Percentiles rank a stretch among this genome's conserved stretches.
These are phyloP conservation scores for Scenedesmus sp. DNA, from an alignment of 163 green algal species.

Conservation along the genomic window DNA sequence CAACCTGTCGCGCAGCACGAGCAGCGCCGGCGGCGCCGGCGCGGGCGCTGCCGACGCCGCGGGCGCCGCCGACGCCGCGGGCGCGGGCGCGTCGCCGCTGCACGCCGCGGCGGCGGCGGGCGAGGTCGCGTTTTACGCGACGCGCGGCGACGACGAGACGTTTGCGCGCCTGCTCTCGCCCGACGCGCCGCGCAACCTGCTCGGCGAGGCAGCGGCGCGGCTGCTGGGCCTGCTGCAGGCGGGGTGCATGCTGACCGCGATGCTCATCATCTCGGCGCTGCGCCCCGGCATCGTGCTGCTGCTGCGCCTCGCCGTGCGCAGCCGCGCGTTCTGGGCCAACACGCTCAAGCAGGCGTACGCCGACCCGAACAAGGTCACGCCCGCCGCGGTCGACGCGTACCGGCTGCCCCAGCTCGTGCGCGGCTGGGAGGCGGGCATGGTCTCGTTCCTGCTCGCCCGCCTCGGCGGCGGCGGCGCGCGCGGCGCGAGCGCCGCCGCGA, in stretches of 20 bases:
- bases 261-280: constrained; percentile 31
- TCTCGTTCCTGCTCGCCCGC: constrained; percentile 77
- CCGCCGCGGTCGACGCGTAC: constrained; percentile 76
- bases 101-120: constrained; percentile 17
- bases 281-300: constrained; percentile 33
- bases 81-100: background rate
- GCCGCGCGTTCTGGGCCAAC: constrained; percentile 32
- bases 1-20: constrained; percentile 21
- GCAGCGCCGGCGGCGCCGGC: constrained; percentile 39
- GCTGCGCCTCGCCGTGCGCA: constrained; percentile 38
- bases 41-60: background rate
- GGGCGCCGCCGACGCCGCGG: background rate
- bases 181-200: background rate
- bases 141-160: background rate
- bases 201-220: background rate
- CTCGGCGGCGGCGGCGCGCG: constrained; percentile 49
- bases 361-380: constrained; percentile 41
- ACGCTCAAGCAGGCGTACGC: constrained; percentile 46
- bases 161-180: constrained; percentile 5
- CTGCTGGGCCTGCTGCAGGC: constrained; percentile 2
- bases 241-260: constrained; percentile 2
- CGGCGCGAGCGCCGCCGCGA: background rate
- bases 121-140: constrained; percentile 25
- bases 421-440: constrained; percentile 84
- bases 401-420: constrained; percentile 76